Evolutionary conservation across 2,329 filamentous ascomycete species (phyloP).

Genomic region (Knufia petricola): DNA sequence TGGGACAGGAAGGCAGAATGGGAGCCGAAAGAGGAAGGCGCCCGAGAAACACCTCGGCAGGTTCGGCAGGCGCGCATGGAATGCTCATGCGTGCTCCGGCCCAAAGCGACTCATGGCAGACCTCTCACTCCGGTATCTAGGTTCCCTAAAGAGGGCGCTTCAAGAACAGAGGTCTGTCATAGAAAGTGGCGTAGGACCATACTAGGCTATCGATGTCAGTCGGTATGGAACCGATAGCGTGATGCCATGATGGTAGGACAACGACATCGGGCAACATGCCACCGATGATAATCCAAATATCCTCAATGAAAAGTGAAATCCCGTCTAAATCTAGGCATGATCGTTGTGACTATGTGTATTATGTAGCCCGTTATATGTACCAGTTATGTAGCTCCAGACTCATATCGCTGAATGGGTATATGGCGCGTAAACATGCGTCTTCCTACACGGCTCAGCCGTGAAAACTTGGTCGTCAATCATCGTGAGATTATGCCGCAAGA

Average conservation of each 20-base stretch:
- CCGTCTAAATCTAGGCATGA: neutral
- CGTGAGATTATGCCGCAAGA: no score
- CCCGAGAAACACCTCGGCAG: constrained; percentile 2
- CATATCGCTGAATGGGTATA: neutral
- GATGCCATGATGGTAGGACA: no score
- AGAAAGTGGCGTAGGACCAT: neutral
- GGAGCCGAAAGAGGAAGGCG: neutral
- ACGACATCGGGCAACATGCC: neutral
- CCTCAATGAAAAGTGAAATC: no score
- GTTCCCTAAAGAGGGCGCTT: no score
- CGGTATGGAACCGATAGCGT: no score
- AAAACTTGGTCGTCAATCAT: neutral
- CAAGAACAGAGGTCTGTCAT: no score
- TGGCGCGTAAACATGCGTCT: neutral
- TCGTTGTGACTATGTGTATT: neutral
- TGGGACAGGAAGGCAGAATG: neutral
- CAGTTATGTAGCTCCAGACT: neutral
- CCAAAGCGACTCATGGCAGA: no score
- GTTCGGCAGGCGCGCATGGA: neutral
- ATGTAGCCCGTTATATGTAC: neutral
- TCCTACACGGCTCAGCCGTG: neutral
- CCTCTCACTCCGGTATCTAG: no score
- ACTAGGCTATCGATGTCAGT: neutral
- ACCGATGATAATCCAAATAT: no score
- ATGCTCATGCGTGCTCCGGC: neutral